Evolutionary conservation across 352 stramenopile genomes (phyloP).

Genomic region (Phytopythium ostracodes): DNA sequence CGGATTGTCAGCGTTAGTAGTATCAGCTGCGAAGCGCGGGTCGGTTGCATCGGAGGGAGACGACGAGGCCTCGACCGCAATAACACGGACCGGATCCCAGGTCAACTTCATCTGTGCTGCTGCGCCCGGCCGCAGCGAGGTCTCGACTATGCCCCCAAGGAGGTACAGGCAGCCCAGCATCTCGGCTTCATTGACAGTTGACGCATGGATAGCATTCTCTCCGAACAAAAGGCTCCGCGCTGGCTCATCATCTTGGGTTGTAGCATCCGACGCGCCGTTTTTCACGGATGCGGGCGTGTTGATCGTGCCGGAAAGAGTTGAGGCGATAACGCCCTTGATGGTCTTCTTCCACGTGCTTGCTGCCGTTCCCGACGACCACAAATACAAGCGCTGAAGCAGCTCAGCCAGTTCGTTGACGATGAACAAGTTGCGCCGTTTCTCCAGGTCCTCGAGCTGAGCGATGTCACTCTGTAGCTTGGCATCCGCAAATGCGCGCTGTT

Average conservation of each 20-base stretch:
- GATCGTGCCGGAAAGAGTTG: not conserved
- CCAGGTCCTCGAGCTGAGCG: conserved; percentile 17
- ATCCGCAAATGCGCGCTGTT: not conserved
- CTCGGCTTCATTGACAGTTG: conserved; percentile 20
- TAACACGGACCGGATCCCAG: conserved; percentile 24
- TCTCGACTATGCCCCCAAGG: conserved; percentile 27
- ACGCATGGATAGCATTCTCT: conserved; percentile 12
- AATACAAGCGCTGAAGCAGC: conserved; percentile 18
- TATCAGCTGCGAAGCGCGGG: not conserved
- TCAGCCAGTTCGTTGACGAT: conserved; percentile 28
- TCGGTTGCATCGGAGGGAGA: not conserved
- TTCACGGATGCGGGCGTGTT: conserved; percentile 4
- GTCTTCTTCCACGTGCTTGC: conserved; percentile 11
- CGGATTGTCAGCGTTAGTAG: not conserved
- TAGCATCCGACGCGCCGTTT: not conserved
- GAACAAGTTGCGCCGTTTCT: conserved; percentile 19
- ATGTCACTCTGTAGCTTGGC: conserved; percentile 11
- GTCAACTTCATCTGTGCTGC: conserved; percentile 26
- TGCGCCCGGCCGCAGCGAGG: conserved; percentile 28
- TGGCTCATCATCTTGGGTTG: not conserved
- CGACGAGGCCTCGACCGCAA: conserved; percentile 14
- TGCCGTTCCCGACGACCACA: conserved; percentile 4
- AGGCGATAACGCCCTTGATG: conserved; percentile 9
- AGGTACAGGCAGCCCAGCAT: conserved; percentile 26
- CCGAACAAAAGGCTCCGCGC: conserved; percentile 18